Evolutionary conservation across 495 filamentous ascomycete genomes (phyloP), one percentile per base, ranked within the genome.

Genomic region (Neurospora sp.): DNA sequence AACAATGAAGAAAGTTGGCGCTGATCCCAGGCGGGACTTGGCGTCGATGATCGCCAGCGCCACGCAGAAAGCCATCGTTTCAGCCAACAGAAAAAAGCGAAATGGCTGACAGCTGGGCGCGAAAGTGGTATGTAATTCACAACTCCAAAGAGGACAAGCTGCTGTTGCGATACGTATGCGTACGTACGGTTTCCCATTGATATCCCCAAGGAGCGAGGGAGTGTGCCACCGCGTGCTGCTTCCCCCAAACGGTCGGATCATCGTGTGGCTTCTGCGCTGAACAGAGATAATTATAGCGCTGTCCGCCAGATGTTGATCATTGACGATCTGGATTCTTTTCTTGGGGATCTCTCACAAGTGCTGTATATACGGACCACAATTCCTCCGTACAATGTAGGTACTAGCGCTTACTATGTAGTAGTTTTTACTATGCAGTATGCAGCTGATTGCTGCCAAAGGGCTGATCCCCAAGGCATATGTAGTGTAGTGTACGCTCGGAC

Each of bases 31-130:
- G 53, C 53, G 53, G 27, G 37, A 69, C 40, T 70, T 77, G 73
- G 75, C 77, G 72, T 70, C 70, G 53, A 74, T 76, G 77, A 78
- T 77, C 77, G 53, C 42, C 75, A 59, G 72, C 78, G 77, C 78
- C 78, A 77, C 68, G 70, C 69, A 70, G 66, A 71, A 53, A 71
- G 72, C 72, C 74, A 75, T 53, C 40, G 74, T 73, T 77, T 73
- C 74, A 73, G 72, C 74, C 71, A 18, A 37, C 53, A 18, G 27
- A 35, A 66, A 66, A 61, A 27, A 35, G 53, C 53, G 27, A 61
- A 61, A 61, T 61, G 53, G 22, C 53, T 61, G 53, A 61, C 53
- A 16, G 53, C 53, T 61, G 53, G 53, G 14, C 22, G 53, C 53
- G 53, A 27, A 61, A 53, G 46, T 53, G 46, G 46, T 12, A 4